phyloP scores from a whole-genome alignment of 768 basidiomycete species.

The Polyporus arcularius region DNA sequence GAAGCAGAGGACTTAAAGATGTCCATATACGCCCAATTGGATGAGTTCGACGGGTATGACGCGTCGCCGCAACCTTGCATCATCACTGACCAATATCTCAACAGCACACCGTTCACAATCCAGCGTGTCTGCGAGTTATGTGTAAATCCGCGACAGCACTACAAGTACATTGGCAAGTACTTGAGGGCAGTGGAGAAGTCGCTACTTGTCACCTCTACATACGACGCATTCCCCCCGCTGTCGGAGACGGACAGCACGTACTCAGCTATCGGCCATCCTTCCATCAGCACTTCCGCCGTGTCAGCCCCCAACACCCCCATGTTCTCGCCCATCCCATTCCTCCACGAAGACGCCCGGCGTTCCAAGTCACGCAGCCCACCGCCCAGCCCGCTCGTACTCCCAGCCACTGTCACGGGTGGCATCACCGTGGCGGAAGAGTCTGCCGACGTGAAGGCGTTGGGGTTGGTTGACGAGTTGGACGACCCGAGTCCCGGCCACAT shows the following conservation, averaged over 20 bases:
- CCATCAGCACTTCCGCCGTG: constrained; percentile 47
- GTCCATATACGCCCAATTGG: constrained; percentile 61
- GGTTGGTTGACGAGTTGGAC: constrained; percentile 84
- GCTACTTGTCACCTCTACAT: constrained; percentile 80
- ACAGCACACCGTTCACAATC: constrained; percentile 77
- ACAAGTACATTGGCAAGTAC: constrained; percentile 82
- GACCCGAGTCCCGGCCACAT: constrained; percentile 83
- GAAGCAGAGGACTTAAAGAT: constrained; percentile 61
- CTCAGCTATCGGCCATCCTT: constrained; percentile 31
- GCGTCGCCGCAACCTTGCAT: not conserved
- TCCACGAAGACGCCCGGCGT: constrained; percentile 80
- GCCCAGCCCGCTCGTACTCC: constrained; percentile 67
- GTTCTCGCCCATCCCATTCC: constrained; percentile 86
- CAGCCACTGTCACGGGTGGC: constrained; percentile 35
- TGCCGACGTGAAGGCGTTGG: constrained; percentile 53
- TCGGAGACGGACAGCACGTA: constrained; percentile 36
- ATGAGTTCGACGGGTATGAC: constrained; percentile 73
- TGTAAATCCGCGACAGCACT: constrained; percentile 65
- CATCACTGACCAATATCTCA: constrained; percentile 7
- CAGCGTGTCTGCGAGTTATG: constrained; percentile 88
- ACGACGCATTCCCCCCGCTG: constrained; percentile 71
- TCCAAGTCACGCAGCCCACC: constrained; percentile 81
- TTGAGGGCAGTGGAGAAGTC: constrained; percentile 83
- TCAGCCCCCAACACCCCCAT: constrained; percentile 75
- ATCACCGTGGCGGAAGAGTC: constrained; percentile 34